A percentile compares a stretch with the other conserved stretches of the same genome.
These are phyloP conservation scores for Dryadomyces quercivorus DNA, from an alignment of 2,329 filamentous ascomycete genomes.

Conservation along the genomic window DNA sequence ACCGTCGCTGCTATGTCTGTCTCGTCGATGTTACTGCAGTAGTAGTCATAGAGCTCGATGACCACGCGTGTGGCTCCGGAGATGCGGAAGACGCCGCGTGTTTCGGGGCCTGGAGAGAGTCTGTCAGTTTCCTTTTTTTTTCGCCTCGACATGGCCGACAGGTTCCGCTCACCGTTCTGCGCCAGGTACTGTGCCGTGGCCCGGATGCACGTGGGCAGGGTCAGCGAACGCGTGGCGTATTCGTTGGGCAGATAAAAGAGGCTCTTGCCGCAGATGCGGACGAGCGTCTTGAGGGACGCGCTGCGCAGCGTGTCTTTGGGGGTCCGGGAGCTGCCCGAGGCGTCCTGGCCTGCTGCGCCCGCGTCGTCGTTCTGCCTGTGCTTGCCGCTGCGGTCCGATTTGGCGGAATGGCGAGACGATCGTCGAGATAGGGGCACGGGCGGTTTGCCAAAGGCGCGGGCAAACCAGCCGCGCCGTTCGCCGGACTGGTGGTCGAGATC, in stretches of 20 bases:
- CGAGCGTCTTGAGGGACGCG: conserved; percentile 43
- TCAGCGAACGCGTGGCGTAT: conserved; percentile 42
- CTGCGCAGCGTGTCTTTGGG: conserved; percentile 22
- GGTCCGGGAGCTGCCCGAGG: conserved; percentile 20
- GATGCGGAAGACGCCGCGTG: conserved; percentile 50
- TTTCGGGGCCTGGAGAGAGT: conserved; percentile 21
- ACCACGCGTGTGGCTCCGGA: conserved; percentile 45
- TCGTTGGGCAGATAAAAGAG: conserved; percentile 47
- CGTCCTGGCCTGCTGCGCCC: conserved; percentile 26
- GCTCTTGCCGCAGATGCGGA: conserved; percentile 51
- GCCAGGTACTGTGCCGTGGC: conserved; percentile 53
- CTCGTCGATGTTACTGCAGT: conserved; percentile 37
- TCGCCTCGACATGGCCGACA: not conserved
- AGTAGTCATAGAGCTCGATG: conserved; percentile 51
- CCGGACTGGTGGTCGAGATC: conserved; percentile 3
- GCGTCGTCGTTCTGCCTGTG: conserved; percentile 24
- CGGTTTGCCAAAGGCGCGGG: conserved; percentile 20
- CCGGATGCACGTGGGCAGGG: conserved; percentile 53
- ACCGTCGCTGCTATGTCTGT: conserved; percentile 42
- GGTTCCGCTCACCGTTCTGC: conserved; percentile 36
- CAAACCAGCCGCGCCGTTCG: conserved; percentile 17
- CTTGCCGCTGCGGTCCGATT: conserved; percentile 4
- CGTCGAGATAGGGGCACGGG: conserved; percentile 11
- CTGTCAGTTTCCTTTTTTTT: not conserved
- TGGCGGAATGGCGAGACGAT: conserved; percentile 13